A percentile compares a stretch with the other conserved stretches of the same genome.
phyloP scores from a whole-genome alignment of 2,329 filamentous ascomycete genomes.

The Xylariaceae sp. region DNA sequence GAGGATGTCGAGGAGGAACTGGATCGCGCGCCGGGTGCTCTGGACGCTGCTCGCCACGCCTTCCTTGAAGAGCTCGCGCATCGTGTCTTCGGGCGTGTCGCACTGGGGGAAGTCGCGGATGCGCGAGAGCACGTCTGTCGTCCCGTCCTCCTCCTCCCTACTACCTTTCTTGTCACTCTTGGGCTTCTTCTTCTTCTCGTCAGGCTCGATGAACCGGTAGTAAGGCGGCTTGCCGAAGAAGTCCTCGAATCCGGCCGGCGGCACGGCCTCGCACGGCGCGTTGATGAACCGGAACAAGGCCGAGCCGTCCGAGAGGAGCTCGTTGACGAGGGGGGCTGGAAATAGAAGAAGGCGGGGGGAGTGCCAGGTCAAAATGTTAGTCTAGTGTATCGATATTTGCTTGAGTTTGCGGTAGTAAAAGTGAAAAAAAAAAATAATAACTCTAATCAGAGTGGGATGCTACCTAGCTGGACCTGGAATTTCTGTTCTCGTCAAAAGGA shows the following conservation, averaged over 20 bases:
- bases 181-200: too few species aligned
- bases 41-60: constrained; percentile 34
- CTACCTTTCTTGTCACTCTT: too few species aligned
- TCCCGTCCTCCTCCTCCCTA: too few species aligned
- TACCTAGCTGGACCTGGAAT: constrained; percentile 50
- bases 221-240: constrained; percentile 53
- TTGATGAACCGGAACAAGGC: constrained; percentile 48
- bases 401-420: too few species aligned
- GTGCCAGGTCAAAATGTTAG: too few species aligned
- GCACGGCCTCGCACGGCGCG: constrained; percentile 43
- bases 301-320: constrained; percentile 40
- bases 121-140: constrained; percentile 42
- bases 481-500: too few species aligned
- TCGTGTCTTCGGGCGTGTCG: constrained; percentile 49
- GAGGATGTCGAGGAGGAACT: constrained; percentile 34
- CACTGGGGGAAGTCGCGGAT: constrained; percentile 51
- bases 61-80: constrained; percentile 44
- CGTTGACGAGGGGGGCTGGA: constrained; percentile 44
- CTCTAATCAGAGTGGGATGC: constrained; percentile 7
- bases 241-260: constrained; percentile 49
- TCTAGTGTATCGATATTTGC: too few species aligned
- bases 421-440: too few species aligned
- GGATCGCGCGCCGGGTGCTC: constrained; percentile 38
- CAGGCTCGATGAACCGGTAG: constrained; percentile 50
- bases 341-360: constrained; percentile 15